Percentiles rank a stretch among this genome's conserved stretches.
Conservation (phyloP, 1,139 yeast genomes). For the Pichia terricola region DNA sequence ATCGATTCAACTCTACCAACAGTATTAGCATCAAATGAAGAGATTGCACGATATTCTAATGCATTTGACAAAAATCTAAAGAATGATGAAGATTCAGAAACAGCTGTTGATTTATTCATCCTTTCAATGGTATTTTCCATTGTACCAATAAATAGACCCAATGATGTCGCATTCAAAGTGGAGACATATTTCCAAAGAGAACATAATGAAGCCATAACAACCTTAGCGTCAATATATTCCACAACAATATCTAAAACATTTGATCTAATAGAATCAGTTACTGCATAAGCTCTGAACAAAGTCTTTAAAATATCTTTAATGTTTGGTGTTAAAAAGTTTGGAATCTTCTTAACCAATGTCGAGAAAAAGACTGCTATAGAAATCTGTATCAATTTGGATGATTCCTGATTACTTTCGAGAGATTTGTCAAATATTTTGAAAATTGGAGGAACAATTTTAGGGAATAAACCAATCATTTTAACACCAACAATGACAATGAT, state of each 20-base stretch:
- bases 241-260: conserved; percentile 58
- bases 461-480: conserved; percentile 74
- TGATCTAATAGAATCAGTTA: conserved; percentile 51
- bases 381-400: conserved; percentile 40
- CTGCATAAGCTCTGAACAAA: conserved; percentile 47
- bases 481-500: conserved; percentile 72
- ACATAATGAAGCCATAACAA: conserved; percentile 52
- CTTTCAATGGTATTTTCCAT: conserved; percentile 57
- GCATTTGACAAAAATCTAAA: conserved; percentile 62
- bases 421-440: conserved; percentile 45
- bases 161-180: conserved; percentile 33
- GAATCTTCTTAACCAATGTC: conserved; percentile 71
- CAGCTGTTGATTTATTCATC: conserved; percentile 66
- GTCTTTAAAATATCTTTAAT: conserved; percentile 51
- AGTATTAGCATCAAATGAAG: conserved; percentile 60
- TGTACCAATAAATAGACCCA: conserved; percentile 62
- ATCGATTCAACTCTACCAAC: conserved; percentile 73
- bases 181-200: conserved; percentile 55
- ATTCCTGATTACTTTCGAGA: conserved; percentile 27
- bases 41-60: conserved; percentile 56
- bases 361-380: conserved; percentile 67
- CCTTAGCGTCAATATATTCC: conserved; percentile 57
- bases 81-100: conserved; percentile 59
- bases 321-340: conserved; percentile 72
- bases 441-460: conserved; percentile 72